Conservation (phyloP, 2,329 filamentous ascomycete genomes). For the Colletotrichum sp. region DNA sequence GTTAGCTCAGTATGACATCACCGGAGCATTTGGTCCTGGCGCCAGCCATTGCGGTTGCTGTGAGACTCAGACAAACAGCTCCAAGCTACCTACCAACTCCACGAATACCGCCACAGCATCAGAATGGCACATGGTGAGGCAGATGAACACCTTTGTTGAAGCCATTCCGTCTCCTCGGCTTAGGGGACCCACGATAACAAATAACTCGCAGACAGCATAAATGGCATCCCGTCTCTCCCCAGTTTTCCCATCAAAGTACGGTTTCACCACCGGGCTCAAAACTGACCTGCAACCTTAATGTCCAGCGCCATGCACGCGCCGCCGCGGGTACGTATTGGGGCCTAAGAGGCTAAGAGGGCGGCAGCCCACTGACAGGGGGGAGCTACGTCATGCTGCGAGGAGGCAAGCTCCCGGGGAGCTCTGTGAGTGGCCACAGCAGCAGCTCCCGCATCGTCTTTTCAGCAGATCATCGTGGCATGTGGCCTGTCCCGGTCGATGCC, state of each 20-base stretch:
- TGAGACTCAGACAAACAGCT: background rate
- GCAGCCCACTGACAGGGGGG: constrained; percentile 4
- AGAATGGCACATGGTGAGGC: background rate
- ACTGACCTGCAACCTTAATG: constrained; percentile 21
- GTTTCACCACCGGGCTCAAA: constrained; percentile 18
- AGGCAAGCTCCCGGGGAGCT: constrained; percentile 19
- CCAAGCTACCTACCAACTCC: background rate
- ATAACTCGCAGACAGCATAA: background rate
- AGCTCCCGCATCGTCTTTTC: constrained; percentile 17
- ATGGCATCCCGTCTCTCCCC: background rate
- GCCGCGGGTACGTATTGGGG: background rate
- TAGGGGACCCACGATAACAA: background rate
- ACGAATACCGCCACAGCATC: background rate
- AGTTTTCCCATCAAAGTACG: background rate
- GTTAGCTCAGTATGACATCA: constrained; percentile 24
- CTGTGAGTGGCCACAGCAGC: constrained; percentile 15
- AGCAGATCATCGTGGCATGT: constrained; percentile 20
- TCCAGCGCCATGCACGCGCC: constrained; percentile 12
- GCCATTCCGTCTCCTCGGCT: background rate
- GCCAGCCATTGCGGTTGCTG: background rate
- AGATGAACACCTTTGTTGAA: background rate
- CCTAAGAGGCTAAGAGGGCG: background rate
- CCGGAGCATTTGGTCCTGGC: constrained; percentile 24
- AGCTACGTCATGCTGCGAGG: constrained; percentile 19
- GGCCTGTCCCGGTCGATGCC: background rate